phyloP scores from a whole-genome alignment of 345 rosid genomes.

The Ricinus communis region DNA sequence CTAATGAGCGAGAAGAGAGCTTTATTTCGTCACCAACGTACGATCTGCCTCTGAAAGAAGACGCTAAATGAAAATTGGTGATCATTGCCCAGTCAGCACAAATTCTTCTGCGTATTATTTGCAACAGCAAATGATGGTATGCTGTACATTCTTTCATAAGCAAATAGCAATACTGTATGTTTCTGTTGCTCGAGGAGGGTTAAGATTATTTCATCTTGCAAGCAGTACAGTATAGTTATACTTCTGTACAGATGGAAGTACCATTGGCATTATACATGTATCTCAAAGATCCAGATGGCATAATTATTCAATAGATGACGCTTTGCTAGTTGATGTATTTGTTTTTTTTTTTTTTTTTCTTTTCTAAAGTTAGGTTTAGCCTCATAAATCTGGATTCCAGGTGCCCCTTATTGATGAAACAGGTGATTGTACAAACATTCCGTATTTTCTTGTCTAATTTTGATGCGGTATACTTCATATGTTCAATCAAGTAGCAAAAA shows the following conservation, averaged over 20 bases:
- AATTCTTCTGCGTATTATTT: constrained; percentile 20
- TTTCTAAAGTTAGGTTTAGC: neutral
- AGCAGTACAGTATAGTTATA: constrained; percentile 13
- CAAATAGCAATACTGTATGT: neutral
- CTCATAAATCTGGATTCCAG: constrained; percentile 4
- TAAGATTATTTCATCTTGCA: neutral
- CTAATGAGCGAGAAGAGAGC: constrained; percentile 23
- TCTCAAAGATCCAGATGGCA: constrained; percentile 12
- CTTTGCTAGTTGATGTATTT: neutral
- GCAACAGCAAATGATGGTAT: constrained; percentile 12
- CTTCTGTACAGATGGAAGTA: constrained; percentile 29
- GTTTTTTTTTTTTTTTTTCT: neutral
- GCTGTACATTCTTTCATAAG: constrained; percentile 12
- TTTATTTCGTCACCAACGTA: constrained; percentile 10
- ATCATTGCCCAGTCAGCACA: constrained; percentile 1
- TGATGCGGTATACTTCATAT: too few species aligned
- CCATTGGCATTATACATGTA: constrained; percentile 11
- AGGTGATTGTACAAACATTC: too few species aligned
- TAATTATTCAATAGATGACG: too few species aligned
- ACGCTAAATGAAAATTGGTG: constrained; percentile 20
- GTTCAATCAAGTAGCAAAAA: too few species aligned
- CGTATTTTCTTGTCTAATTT: too few species aligned
- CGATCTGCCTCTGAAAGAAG: constrained; percentile 27
- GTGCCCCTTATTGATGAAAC: too few species aligned
- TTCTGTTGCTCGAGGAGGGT: constrained; percentile 11